Conservation (phyloP, 225 moss, liverwort and hornwort genomes). For the Straminergon stramineum region DNA sequence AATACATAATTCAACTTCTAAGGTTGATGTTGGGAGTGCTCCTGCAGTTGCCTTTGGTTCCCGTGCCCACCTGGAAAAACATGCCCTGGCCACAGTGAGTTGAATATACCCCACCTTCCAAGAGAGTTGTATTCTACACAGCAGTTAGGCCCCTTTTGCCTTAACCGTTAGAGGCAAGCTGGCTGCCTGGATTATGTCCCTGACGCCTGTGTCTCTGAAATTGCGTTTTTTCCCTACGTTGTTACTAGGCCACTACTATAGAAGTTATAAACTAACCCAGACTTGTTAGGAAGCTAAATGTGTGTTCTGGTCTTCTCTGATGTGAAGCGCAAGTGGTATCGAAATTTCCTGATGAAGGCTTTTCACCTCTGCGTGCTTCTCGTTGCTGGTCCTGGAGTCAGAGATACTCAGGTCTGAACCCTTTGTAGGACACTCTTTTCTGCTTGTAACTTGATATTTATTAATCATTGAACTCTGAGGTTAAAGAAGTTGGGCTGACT, state of each 20-base stretch:
- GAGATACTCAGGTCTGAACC: slow-evolving; percentile 70
- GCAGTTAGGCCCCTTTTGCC: background rate
- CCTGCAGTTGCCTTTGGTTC: slow-evolving; percentile 77
- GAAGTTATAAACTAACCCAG: background rate
- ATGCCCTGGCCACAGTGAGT: slow-evolving; percentile 78
- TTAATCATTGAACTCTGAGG: background rate
- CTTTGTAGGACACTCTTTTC: background rate
- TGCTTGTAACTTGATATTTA: background rate
- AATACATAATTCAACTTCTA: slow-evolving; percentile 2
- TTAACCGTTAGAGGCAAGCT: background rate
- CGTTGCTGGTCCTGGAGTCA: slow-evolving; percentile 82
- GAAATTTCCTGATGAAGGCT: slow-evolving; percentile 86
- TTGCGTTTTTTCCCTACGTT: background rate
- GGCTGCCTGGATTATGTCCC: background rate
- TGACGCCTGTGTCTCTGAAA: background rate
- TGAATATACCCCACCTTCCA: background rate
- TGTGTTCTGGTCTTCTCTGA: background rate
- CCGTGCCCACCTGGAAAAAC: slow-evolving; percentile 85
- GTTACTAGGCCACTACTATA: background rate
- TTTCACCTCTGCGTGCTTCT: slow-evolving; percentile 89
- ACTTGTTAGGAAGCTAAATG: background rate
- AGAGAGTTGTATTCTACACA: background rate
- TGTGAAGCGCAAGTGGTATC: slow-evolving; percentile 86
- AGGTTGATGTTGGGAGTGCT: slow-evolving; percentile 21
- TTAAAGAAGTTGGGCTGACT: background rate